These are phyloP conservation scores for Allium cepa DNA, from an alignment of 106 monocot species.

Conservation along the genomic window DNA sequence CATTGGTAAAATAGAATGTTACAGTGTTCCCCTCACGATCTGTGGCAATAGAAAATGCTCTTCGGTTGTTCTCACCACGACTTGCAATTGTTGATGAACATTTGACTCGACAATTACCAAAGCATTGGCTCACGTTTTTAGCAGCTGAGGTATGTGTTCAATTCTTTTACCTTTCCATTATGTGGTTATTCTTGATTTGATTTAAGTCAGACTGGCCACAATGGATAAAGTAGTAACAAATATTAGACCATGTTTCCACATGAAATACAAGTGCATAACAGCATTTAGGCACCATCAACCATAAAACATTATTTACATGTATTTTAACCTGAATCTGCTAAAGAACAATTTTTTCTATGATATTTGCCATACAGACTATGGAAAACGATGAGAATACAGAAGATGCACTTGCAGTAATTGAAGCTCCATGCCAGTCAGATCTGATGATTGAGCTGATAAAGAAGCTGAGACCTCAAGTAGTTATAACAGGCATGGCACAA, in stretches of 20 bases:
- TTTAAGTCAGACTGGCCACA: no score
- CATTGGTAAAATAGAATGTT: constrained; percentile 55
- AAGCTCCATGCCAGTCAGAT: constrained; percentile 87
- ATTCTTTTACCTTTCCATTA: no score
- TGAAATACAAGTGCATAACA: no score
- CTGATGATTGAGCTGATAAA: constrained; percentile 85
- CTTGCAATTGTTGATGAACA: constrained; percentile 93
- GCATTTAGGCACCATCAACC: no score
- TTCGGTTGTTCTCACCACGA: constrained; percentile 67
- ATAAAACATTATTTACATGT: no score
- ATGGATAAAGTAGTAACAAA: no score
- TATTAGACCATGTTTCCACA: no score
- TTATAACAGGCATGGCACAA: constrained; percentile 79
- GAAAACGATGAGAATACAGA: constrained; percentile 16
- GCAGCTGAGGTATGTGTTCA: constrained; percentile 38
- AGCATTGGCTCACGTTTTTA: constrained; percentile 81
- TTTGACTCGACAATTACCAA: constrained; percentile 76
- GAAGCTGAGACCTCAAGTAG: constrained; percentile 86
- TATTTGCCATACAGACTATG: constrained; percentile 21
- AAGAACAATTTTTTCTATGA: background rate
- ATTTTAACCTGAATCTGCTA: no score
- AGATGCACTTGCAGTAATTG: constrained; percentile 64
- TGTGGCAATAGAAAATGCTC: constrained; percentile 86
- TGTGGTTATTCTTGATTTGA: no score
- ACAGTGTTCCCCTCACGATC: constrained; percentile 79